Evolutionary conservation across 2,329 filamentous ascomycete species (phyloP).

Genomic region (Colletotrichum kahawae): DNA sequence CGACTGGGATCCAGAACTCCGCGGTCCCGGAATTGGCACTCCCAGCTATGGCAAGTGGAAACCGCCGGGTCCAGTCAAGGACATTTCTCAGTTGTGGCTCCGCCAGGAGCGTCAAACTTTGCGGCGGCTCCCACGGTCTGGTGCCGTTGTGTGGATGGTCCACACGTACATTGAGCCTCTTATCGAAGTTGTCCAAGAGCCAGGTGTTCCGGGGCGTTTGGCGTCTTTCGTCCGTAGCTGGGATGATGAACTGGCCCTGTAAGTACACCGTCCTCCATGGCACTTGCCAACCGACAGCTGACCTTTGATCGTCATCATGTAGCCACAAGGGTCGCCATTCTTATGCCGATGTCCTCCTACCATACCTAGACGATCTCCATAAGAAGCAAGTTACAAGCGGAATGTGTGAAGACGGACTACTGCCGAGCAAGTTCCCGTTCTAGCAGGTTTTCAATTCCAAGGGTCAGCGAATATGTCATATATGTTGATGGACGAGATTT

Average conservation of each 20-base stretch:
- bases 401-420: not conserved
- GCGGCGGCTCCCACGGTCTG: not conserved
- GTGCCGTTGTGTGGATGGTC: not conserved
- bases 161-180: not conserved
- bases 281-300: not conserved
- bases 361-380: not conserved
- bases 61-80: not conserved
- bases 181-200: not conserved
- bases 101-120: not conserved
- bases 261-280: not conserved
- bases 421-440: not conserved
- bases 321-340: not conserved
- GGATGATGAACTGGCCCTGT: not conserved
- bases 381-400: not conserved
- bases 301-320: not conserved
- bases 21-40: not conserved
- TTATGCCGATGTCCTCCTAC: not conserved
- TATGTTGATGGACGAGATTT: not conserved
- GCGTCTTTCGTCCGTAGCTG: not conserved
- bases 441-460: not conserved
- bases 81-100: not conserved
- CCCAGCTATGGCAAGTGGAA: not conserved
- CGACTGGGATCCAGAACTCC: not conserved
- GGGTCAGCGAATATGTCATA: not conserved
- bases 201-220: not conserved